These are phyloP conservation scores for Rhodamnia argentea DNA, from an alignment of 345 rosid species.

Conservation along the genomic window DNA sequence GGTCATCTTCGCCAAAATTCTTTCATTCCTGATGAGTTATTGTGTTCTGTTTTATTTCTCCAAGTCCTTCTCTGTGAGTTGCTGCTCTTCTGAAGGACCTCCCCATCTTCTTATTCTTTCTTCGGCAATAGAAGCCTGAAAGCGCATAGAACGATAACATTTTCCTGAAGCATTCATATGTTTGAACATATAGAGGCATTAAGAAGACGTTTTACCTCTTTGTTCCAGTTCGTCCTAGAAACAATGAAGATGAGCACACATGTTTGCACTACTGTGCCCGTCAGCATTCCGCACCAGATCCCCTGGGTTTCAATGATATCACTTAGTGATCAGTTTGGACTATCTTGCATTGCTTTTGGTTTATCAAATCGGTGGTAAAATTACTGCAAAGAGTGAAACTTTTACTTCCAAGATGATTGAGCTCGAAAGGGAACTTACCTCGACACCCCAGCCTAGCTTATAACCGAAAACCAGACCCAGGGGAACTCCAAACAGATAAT, in stretches of 20 bases:
- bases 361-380: neutral
- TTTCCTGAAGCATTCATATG: neutral
- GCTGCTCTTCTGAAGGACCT: slow-evolving; percentile 12
- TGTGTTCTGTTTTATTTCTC: neutral
- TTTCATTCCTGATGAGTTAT: neutral
- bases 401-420: neutral
- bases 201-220: slow-evolving; percentile 25
- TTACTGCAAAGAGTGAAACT: neutral
- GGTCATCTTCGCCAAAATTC: neutral
- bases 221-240: slow-evolving; percentile 58
- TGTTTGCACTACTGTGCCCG: slow-evolving; percentile 55
- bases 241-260: slow-evolving; percentile 42
- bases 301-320: slow-evolving; percentile 29
- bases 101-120: slow-evolving; percentile 60
- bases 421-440: slow-evolving; percentile 7
- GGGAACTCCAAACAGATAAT: slow-evolving; percentile 50
- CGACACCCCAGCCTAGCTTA: slow-evolving; percentile 32
- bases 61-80: neutral
- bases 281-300: slow-evolving; percentile 71
- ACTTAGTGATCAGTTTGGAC: neutral
- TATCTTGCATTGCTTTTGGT: neutral
- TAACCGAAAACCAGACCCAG: slow-evolving; percentile 44
- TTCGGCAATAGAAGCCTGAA: slow-evolving; percentile 64
- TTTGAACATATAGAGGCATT: neutral
- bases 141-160: neutral